Base-by-base conservation (phyloP, 768 basidiomycete species). In the Suillus lakei region DNA sequence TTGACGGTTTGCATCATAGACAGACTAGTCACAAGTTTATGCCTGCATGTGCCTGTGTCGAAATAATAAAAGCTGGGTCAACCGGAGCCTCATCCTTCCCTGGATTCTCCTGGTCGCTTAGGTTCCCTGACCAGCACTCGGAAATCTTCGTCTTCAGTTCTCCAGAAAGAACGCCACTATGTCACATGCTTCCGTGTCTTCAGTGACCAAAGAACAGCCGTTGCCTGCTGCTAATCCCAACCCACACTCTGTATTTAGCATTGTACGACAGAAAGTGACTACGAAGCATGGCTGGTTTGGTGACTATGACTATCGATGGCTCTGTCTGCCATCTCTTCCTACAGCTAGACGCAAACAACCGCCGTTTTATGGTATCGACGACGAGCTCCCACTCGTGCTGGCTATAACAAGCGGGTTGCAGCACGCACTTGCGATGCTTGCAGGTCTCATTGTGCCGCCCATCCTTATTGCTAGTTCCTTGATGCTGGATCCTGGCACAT, bases 371-470 rank as follows among this genome's bases (percentile, higher is more conserved):
- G 86, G 86, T 3, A 77, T 94, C 7, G 83, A 93, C 60, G 86
- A 85, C 34, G 87, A 92, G 28, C 79, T 95, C 5, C 93, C 93
- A 2, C 82, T 93, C 36, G 68, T 89, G 5, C 83, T 95, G 21
- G 91, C 92, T 1, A 85, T 93, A 38, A 82, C 90, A 1, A 87
- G 86, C 67, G 93, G 93, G 0, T 78, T 91, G 18, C 90, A 91
- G 70, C 91, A 93, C 71, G 85, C 90, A 2, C 85, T 93, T 12
- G 91, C 91, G 2, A 94, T 94, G 92, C 83, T 93, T 18, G 91
- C 91, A 2, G 92, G 91, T 3, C 80, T 93, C 50, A 92, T 94
- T 70, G 91, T 91, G 0, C 93, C 92, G 0, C 92, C 93, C 1
- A 93, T 93, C 70, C 91, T 93, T 65, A 89, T 94, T 69, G 86